These are phyloP conservation scores for Apiotrichum laibachii DNA, from an alignment of 1,284 basidiomycete genomes.

Conservation along the genomic window DNA sequence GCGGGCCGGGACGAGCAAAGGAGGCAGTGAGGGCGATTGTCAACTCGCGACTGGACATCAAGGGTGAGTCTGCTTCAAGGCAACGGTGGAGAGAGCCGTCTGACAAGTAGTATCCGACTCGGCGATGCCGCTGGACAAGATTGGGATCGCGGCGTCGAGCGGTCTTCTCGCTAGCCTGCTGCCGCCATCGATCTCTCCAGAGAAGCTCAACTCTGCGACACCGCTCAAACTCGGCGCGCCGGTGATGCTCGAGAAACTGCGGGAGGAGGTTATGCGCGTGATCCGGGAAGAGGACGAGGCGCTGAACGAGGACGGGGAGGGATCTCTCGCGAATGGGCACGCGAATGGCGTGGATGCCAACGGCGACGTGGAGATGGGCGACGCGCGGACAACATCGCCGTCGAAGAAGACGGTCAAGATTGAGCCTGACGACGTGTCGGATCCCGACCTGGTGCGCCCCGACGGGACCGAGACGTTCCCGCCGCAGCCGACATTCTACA, in stretches of 20 bases:
- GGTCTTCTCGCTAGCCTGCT: slow-evolving; percentile 74
- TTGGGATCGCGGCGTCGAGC: slow-evolving; percentile 61
- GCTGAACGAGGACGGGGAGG: slow-evolving; percentile 20
- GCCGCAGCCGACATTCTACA: slow-evolving; percentile 58
- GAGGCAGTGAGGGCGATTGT: slow-evolving; percentile 85
- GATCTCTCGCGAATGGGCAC: slow-evolving; percentile 59
- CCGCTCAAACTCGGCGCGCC: slow-evolving; percentile 78
- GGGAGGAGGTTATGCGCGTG: slow-evolving; percentile 71
- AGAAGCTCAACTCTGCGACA: slow-evolving; percentile 69
- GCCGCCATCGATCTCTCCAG: slow-evolving; percentile 58
- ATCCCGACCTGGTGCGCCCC: slow-evolving; percentile 37
- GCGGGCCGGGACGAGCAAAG: slow-evolving; percentile 58
- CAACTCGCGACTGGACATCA: slow-evolving; percentile 86
- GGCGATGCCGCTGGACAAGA: slow-evolving; percentile 68
- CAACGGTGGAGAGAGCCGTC: neutral
- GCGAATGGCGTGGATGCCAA: slow-evolving; percentile 54
- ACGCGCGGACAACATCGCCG: slow-evolving; percentile 19
- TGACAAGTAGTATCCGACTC: slow-evolving; percentile 30
- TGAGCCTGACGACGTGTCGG: slow-evolving; percentile 28
- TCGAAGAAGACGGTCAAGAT: slow-evolving; percentile 33
- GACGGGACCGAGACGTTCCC: slow-evolving; percentile 40
- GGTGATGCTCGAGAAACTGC: slow-evolving; percentile 73
- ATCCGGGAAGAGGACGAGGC: slow-evolving; percentile 45
- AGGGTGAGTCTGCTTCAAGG: slow-evolving; percentile 60
- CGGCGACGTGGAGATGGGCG: slow-evolving; percentile 43